A percentile compares a stretch with the other conserved stretches of the same genome.
These are phyloP conservation scores for Lunularia cruciata DNA, from an alignment of 225 moss, liverwort and hornwort species.

Conservation along the genomic window DNA sequence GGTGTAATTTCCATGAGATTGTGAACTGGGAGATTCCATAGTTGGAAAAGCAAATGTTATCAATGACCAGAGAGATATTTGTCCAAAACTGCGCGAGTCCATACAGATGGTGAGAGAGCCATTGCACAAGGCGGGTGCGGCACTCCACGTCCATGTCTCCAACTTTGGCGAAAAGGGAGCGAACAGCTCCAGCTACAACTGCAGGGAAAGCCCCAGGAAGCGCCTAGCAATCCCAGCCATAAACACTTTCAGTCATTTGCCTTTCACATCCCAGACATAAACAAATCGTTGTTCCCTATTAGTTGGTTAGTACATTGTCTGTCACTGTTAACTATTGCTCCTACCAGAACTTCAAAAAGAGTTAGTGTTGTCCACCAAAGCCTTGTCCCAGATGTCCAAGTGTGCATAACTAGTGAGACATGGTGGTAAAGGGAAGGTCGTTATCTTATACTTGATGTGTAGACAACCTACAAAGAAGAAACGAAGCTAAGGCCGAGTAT, in stretches of 20 bases:
- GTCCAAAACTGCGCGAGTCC: slow-evolving; percentile 20
- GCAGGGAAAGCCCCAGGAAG: slow-evolving; percentile 99
- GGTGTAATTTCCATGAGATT: no score
- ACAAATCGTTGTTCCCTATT: slow-evolving; percentile 21
- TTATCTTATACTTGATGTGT: no score
- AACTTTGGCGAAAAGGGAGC: slow-evolving; percentile 76
- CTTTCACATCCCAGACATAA: slow-evolving; percentile 30
- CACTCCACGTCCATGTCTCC: slow-evolving; percentile 98
- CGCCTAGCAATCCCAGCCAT: slow-evolving; percentile 51
- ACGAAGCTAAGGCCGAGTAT: not conserved
- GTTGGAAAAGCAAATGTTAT: no score
- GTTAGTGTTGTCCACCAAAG: not conserved
- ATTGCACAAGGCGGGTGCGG: slow-evolving; percentile 87
- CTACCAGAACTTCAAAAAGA: not conserved
- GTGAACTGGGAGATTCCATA: no score
- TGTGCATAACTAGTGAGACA: no score
- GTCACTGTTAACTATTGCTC: not conserved
- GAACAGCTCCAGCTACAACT: slow-evolving; percentile 95
- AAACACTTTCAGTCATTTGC: slow-evolving; percentile 40
- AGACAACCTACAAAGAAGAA: no score
- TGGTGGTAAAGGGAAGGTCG: no score
- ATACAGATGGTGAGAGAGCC: slow-evolving; percentile 93
- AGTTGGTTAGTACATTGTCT: not conserved
- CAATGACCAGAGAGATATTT: no score
- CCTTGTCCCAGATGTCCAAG: not conserved